Percentiles rank a stretch among this genome's conserved stretches.
These are phyloP conservation scores for Tilletia caries DNA, from an alignment of 1,284 basidiomycete species.

Conservation along the genomic window DNA sequence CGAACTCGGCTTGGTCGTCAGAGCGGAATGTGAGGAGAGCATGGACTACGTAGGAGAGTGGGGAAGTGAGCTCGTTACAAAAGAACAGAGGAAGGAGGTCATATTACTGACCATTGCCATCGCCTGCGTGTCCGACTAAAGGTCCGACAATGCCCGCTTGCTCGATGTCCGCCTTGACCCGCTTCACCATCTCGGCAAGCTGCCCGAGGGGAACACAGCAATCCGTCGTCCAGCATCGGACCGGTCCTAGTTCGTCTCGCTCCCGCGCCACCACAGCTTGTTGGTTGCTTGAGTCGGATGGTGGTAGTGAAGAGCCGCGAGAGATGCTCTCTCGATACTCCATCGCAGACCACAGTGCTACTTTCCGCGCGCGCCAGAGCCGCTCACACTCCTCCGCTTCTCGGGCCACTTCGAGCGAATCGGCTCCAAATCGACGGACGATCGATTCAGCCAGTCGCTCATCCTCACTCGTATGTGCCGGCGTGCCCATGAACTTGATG, in stretches of 20 bases:
- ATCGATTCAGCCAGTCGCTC: conserved; percentile 1
- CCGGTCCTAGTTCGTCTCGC: conserved; percentile 8
- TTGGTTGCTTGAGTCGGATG: too few species aligned
- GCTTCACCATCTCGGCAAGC: conserved; percentile 9
- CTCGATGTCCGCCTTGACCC: conserved; percentile 3
- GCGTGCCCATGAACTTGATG: conserved; percentile 14
- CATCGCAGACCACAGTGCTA: conserved; percentile 67
- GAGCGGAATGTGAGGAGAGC: conserved; percentile 38
- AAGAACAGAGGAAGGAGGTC: too few species aligned
- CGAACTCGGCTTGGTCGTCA: conserved; percentile 25
- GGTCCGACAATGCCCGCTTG: background rate
- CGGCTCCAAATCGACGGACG: conserved; percentile 13
- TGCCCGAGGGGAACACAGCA: background rate
- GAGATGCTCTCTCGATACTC: conserved; percentile 1
- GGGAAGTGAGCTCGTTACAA: too few species aligned
- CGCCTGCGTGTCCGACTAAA: conserved; percentile 76
- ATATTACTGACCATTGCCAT: conserved; percentile 61
- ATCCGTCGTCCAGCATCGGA: conserved; percentile 11
- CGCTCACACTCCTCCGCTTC: conserved; percentile 68
- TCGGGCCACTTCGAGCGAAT: conserved; percentile 61
- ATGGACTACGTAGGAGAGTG: background rate
- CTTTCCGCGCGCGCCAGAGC: conserved; percentile 82
- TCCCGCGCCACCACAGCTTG: background rate
- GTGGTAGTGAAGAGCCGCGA: too few species aligned
- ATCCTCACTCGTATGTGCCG: conserved; percentile 2